A percentile compares a stretch with the other conserved stretches of the same genome.
These are phyloP conservation scores for Dendrocalamus latiflorus DNA, from an alignment of 202 grass and related monocot species.

Conservation along the genomic window DNA sequence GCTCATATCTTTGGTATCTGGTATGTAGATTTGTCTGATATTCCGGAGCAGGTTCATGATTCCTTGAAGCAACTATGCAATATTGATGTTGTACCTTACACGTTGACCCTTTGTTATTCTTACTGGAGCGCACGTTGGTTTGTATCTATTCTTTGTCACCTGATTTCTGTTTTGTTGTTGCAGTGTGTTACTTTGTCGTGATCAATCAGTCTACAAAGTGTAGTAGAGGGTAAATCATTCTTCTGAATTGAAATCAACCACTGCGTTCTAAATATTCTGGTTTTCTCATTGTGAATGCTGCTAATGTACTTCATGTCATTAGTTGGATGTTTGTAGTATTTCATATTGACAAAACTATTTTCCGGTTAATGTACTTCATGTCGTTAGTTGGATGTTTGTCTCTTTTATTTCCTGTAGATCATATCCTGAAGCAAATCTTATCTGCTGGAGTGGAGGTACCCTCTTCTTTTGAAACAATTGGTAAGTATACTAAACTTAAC, in stretches of 20 bases:
- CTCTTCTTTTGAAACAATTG: constrained; percentile 98
- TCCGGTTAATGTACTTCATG: neutral
- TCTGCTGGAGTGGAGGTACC: constrained; percentile 77
- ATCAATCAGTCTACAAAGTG: neutral
- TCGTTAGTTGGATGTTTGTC: neutral
- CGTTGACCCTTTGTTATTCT: constrained; percentile 84
- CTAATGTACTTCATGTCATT: neutral
- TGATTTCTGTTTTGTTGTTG: neutral
- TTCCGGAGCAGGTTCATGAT: constrained; percentile 51
- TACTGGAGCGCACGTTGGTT: constrained; percentile 84
- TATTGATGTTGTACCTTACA: constrained; percentile 63
- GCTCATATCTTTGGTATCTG: constrained; percentile 17
- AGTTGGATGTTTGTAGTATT: neutral
- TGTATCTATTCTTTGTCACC: constrained; percentile 19
- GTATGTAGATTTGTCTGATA: constrained; percentile 70
- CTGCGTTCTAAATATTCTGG: neutral
- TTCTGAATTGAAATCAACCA: neutral
- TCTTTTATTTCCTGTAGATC: constrained; percentile 33
- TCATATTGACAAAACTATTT: neutral
- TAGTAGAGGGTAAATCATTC: neutral
- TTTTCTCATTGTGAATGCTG: neutral
- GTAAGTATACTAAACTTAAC: constrained; percentile 54
- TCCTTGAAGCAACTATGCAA: constrained; percentile 70
- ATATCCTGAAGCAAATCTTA: too few species aligned
- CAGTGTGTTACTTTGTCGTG: neutral